These are phyloP conservation scores for Panellus pusillus DNA, from an alignment of 768 basidiomycete species.

Conservation along the genomic window DNA sequence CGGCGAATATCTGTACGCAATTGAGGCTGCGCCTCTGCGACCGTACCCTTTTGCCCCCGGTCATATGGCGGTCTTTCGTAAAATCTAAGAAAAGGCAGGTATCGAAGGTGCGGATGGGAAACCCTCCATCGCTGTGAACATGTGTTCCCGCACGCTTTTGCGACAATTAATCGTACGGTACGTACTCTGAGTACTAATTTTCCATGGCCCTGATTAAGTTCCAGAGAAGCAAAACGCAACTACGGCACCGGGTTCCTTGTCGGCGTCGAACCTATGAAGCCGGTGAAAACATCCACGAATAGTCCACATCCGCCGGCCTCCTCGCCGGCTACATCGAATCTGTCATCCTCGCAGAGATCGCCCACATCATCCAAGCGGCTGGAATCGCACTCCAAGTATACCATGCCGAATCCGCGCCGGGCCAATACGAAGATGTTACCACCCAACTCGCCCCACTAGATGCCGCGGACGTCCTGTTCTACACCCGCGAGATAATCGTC, in stretches of 20 bases:
- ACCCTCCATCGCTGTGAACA: slow-evolving; percentile 40
- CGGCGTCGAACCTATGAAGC: slow-evolving; percentile 36
- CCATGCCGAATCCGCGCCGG: slow-evolving; percentile 52
- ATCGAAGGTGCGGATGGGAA: slow-evolving; percentile 31
- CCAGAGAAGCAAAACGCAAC: slow-evolving; percentile 18
- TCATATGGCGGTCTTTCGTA: slow-evolving; percentile 68
- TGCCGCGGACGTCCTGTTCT: slow-evolving; percentile 50
- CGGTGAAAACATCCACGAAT: slow-evolving; percentile 39
- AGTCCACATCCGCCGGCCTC: slow-evolving; percentile 25
- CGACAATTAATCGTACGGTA: slow-evolving; percentile 52
- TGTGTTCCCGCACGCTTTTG: slow-evolving; percentile 63
- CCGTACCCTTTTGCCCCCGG: slow-evolving; percentile 58
- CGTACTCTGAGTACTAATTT: slow-evolving; percentile 20
- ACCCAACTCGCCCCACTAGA: slow-evolving; percentile 50
- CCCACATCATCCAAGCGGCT: background rate
- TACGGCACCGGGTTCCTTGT: slow-evolving; percentile 39
- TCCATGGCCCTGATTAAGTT: slow-evolving; percentile 27
- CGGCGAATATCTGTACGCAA: slow-evolving; percentile 62
- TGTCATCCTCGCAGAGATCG: slow-evolving; percentile 11
- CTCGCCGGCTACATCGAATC: slow-evolving; percentile 38
- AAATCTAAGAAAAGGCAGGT: slow-evolving; percentile 61
- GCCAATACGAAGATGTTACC: slow-evolving; percentile 49
- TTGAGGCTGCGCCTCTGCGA: slow-evolving; percentile 56
- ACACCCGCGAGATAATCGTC: slow-evolving; percentile 47
- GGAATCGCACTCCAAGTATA: slow-evolving; percentile 38